phyloP scores from a whole-genome alignment of 2,329 filamentous ascomycete genomes.

The Monilinia polystroma region DNA sequence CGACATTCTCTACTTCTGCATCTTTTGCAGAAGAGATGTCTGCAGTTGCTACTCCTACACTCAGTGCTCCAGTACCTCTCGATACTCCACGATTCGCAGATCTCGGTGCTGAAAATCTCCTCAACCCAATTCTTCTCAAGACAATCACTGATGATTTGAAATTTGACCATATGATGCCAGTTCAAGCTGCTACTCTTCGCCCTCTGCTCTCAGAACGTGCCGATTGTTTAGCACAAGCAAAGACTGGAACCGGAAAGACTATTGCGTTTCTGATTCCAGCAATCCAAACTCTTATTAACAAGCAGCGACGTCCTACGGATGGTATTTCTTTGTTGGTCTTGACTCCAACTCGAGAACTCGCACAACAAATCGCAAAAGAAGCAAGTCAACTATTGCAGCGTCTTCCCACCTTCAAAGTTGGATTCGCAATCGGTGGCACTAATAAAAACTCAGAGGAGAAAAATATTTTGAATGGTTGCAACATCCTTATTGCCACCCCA shows the following conservation, averaged over 20 bases:
- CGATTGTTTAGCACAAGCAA: slow-evolving; percentile 81
- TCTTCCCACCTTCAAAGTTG: slow-evolving; percentile 48
- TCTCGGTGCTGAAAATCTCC: slow-evolving; percentile 44
- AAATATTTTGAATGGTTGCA: slow-evolving; percentile 73
- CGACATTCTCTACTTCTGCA: slow-evolving; percentile 5
- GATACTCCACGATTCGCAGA: slow-evolving; percentile 51
- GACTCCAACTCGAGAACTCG: slow-evolving; percentile 78
- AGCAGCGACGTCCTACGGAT: slow-evolving; percentile 37
- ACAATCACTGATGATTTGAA: slow-evolving; percentile 70
- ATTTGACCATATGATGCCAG: slow-evolving; percentile 86
- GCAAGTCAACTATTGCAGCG: slow-evolving; percentile 49
- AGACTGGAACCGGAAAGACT: slow-evolving; percentile 96
- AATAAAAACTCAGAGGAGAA: slow-evolving; percentile 68
- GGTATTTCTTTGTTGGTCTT: slow-evolving; percentile 67
- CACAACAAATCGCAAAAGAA: slow-evolving; percentile 77
- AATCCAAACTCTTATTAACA: slow-evolving; percentile 65
- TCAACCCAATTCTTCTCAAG: slow-evolving; percentile 49
- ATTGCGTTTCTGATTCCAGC: slow-evolving; percentile 87
- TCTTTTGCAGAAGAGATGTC: slow-evolving; percentile 18
- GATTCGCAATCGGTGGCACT: slow-evolving; percentile 89
- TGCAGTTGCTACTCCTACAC: slow-evolving; percentile 40
- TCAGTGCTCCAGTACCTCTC: slow-evolving; percentile 44
- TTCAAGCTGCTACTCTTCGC: slow-evolving; percentile 81
- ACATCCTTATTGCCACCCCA: slow-evolving; percentile 87
- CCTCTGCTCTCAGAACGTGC: slow-evolving; percentile 69